Evolutionary conservation across 306 rosid species (phyloP), one percentile per base, ranked within the genome.

Genomic region (Citrullus amarus): DNA sequence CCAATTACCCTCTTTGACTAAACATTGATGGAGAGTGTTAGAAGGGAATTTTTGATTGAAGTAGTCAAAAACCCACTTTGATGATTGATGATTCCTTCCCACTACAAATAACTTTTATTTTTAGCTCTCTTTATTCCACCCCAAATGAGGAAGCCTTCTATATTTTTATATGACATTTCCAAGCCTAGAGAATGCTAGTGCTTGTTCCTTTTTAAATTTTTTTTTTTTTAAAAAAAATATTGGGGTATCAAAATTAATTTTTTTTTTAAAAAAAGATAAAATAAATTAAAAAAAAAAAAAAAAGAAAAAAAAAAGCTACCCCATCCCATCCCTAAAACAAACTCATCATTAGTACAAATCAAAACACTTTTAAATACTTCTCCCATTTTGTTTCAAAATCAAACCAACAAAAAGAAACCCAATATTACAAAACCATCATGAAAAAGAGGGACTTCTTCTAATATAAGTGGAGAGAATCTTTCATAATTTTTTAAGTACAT

Each of bases 41-140:
- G 16, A 50, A 15, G 25, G 13, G 9, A 13, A 50, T 3, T 25
- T 28, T 72, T 72, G 5, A 22, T 78, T 88, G 81, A 88, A 79
- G 80, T 81, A 72, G 60, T 72, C 15, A 30, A 53, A 74, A 74
- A 74, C 60, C 96, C 91, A 93, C 93, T 90, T 82, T 58, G 85
- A 54, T 74, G 62, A 53, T 74, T 58, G 86, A 74, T 74, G 56
- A 69, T 69, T 69, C 92, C 89, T 79, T 82, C 79, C 90, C 96
- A 87, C 92, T 66, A 79, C 17, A 83, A 82, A 25, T 73, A 72
- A 50, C 86, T 79, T 91, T 84, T 80, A 76, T 76, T 55, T 51
- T 50, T 9, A 28, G 8, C 81, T 81, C 86, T 83, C 82, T 83
- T 79, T 83, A 81, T 82, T 83, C 77, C 66, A 90, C 89, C 74